phyloP scores from a whole-genome alignment of 306 rosid genomes.

The Adenanthera pavonina region DNA sequence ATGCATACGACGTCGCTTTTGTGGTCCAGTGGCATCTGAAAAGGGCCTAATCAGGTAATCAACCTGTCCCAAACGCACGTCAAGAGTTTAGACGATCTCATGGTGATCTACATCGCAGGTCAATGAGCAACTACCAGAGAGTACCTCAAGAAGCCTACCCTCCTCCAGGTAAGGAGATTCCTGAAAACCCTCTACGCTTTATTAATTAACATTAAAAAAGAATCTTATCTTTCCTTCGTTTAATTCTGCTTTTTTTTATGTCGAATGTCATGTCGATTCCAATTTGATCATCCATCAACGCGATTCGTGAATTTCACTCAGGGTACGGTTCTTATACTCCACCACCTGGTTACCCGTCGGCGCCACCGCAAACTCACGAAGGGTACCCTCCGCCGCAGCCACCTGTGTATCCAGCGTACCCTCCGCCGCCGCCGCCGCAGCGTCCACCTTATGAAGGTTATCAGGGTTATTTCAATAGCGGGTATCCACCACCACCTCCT shows the following conservation, averaged over 20 bases:
- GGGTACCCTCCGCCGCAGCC: constrained; percentile 53
- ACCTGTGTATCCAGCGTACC: constrained; percentile 49
- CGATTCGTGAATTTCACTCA: background rate
- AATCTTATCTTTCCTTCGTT: background rate
- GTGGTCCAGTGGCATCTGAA: background rate
- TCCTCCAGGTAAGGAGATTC: constrained; percentile 52
- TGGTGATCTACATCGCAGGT: background rate
- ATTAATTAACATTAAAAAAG: background rate
- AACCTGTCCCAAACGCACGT: background rate
- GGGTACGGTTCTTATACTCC: constrained; percentile 60
- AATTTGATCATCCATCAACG: background rate
- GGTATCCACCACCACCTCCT: constrained; percentile 54
- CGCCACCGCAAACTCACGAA: constrained; percentile 56
- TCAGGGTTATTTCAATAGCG: constrained; percentile 75
- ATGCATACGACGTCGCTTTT: background rate
- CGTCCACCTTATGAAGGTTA: constrained; percentile 68
- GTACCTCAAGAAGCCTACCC: constrained; percentile 54
- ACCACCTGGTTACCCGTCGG: constrained; percentile 58
- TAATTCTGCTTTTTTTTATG: background rate
- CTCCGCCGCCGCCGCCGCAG: constrained; percentile 53
- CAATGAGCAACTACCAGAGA: constrained; percentile 62
- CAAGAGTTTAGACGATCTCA: background rate
- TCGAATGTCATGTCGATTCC: background rate
- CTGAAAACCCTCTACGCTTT: background rate
- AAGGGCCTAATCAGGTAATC: background rate